Evolutionary conservation across 352 stramenopile species (phyloP), one percentile per base, ranked within the genome.

Genomic region (Blastocystis sp.): DNA sequence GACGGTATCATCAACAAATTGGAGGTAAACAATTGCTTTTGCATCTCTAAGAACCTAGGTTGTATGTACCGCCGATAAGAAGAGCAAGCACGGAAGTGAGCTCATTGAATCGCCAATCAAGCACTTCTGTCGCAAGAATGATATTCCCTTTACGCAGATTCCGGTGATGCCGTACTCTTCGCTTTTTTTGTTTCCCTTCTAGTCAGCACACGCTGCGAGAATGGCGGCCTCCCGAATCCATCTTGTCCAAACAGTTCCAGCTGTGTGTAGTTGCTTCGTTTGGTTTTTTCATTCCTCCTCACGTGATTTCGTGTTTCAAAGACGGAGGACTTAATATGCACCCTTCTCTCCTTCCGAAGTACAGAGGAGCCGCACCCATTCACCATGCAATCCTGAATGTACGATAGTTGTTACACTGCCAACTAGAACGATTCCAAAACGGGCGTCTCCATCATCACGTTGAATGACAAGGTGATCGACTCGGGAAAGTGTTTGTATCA

Each of bases 291-390:
- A 73, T 85, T 16, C 75, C 75, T 44, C 56, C 56, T 18, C 56
- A 85, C 36, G 61, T 85, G 4, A 85, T 85, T 56, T 54, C 56
- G 2, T 75, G 56, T 40, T 85, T 85, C 48, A 36, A 72, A 54
- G 27, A 75, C 46, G 75, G 75, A 49, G 75, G 75, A 44, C 67
- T 85, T n/a, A 85, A 85, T 42, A 75, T 85, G 56, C 75, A 85
- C 49, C 75, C 75, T 16, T 85, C 75, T 75, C 61, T 85, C n/a
- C 44, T 85, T 11, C 75, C 75, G 0, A 85, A 85, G 27, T 85
- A 85, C 29, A 9, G 75, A 32, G 75, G 75, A 32, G 57, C 75
- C 14, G 56, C 75, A 7, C 75, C 75, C 2, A 85, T 85, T 75
- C 56, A 75, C 6, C 61, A 72, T 40, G 36, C 75, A n/a, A 32